Percentiles rank a stretch among this genome's conserved stretches.
Evolutionary conservation across 768 basidiomycete genomes (phyloP).

Genomic region (Macrolepiota fuliginosa): DNA sequence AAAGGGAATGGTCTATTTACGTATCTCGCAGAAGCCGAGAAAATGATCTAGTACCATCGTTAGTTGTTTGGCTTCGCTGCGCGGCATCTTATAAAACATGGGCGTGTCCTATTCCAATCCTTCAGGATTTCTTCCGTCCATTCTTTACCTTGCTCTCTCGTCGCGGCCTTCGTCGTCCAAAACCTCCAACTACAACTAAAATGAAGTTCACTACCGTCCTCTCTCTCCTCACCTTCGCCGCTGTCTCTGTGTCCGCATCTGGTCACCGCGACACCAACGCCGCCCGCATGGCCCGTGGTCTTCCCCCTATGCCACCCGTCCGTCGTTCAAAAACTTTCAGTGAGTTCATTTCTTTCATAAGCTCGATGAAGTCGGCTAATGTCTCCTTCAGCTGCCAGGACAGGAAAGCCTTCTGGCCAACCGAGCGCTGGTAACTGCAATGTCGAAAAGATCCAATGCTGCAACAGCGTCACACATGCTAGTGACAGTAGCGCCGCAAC

Average conservation of each 20-base stretch:
- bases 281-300: constrained; percentile 50
- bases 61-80: not conserved
- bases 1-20: not conserved
- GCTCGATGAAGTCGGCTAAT: constrained; percentile 21
- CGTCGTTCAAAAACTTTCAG: constrained; percentile 32
- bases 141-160: constrained; percentile 17
- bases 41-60: not conserved
- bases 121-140: constrained; percentile 15
- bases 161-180: constrained; percentile 12
- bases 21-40: not conserved
- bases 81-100: constrained; percentile 5
- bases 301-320: constrained; percentile 45
- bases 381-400: constrained; percentile 31
- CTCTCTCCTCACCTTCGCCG: constrained; percentile 35
- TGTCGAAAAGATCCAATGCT: constrained; percentile 44
- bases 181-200: constrained; percentile 8
- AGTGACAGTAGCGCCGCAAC: constrained; percentile 12
- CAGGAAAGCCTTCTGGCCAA: constrained; percentile 31
- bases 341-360: not conserved
- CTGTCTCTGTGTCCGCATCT: constrained; percentile 31
- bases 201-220: constrained; percentile 43
- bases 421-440: constrained; percentile 30
- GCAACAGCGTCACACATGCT: constrained; percentile 28
- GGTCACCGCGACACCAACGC: constrained; percentile 44
- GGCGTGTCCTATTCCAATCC: constrained; percentile 1